Base-by-base conservation (phyloP, 1,284 basidiomycete species). In the Malassezia sympodialis region DNA sequence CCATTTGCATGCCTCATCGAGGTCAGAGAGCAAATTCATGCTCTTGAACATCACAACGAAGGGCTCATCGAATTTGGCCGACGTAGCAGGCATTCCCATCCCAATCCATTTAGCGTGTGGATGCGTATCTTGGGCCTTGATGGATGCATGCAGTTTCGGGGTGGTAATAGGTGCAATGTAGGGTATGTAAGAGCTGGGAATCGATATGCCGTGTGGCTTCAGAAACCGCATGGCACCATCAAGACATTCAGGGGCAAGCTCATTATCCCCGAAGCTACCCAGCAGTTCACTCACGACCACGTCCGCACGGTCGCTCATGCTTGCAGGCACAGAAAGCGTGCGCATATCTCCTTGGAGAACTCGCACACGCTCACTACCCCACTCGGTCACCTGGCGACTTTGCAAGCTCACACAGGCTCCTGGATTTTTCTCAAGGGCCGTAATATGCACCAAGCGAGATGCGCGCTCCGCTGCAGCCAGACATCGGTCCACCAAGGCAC, bases 41-140 rank as follows among this genome's bases (percentile, higher is more conserved):
- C 89, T 86, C 69, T 90, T 86, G 72, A 98, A 88, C 86, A 96
- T 91, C 53, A 98, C 94, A 5, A 99, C 94, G 72, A 96, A 98
- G 0, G 93, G 93, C 23, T 90, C 96, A 77, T 99, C 93, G 51
- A 84, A 70, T 30, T 77, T 75, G 69, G 85, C 87, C 23, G 56
- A 63, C 8, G 43, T 44, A 17, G 32, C 40, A 14, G 28, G 24
- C 50, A 47, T 4, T 56, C 62, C 27, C 58, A 54, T 19, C 42
- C 44, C 41, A 50, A 42, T 11, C 52, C 57, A 35, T 32, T 60
- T 57, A 1, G 59, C 53, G 23, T 62, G 30, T 10, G 41, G n/a
- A 24, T 23, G 31, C 5, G 24, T 28, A 17, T 17, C 8, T n/a
- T 47, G 40, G n/a, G 45, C 14, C 17, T 39, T 48, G 12, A 66